Percentiles rank a stretch among this genome's conserved stretches.
Evolutionary conservation across 495 filamentous ascomycete species (phyloP).

Genomic region (Neurospora sp.): DNA sequence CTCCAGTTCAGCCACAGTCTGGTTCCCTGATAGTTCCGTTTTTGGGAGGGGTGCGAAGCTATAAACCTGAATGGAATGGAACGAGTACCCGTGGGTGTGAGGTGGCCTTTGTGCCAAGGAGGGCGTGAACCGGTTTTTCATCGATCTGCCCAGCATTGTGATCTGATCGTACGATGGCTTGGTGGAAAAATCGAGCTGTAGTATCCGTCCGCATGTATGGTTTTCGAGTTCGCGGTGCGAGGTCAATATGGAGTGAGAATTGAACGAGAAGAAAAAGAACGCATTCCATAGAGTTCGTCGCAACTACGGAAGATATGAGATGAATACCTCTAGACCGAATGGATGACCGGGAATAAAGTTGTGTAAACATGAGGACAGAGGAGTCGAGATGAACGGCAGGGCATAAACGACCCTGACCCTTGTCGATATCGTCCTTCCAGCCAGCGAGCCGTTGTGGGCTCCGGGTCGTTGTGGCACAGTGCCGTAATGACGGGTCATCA

Average conservation of each 20-base stretch:
- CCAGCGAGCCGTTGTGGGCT: neutral
- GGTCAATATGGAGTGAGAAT: neutral
- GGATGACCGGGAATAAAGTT: neutral
- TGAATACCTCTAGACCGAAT: neutral
- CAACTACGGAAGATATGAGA: neutral
- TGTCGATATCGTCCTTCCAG: neutral
- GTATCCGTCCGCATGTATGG: neutral
- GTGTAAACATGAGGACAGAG: neutral
- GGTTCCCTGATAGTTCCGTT: neutral
- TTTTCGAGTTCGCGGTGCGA: neutral
- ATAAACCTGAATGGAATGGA: neutral
- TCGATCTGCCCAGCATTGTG: neutral
- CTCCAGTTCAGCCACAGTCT: neutral
- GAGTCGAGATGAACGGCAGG: neutral
- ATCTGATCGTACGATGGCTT: neutral
- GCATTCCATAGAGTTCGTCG: neutral
- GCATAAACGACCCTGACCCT: neutral
- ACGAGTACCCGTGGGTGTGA: neutral
- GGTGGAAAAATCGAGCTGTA: neutral
- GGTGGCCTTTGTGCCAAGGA: neutral
- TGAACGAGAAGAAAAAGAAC: neutral
- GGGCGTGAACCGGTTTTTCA: neutral
- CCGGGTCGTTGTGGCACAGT: neutral
- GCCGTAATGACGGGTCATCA: neutral
- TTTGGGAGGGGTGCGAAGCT: neutral